Evolutionary conservation across 2,329 filamentous ascomycete species (phyloP).

Genomic region (Lasiodiplodia gonubiensis): DNA sequence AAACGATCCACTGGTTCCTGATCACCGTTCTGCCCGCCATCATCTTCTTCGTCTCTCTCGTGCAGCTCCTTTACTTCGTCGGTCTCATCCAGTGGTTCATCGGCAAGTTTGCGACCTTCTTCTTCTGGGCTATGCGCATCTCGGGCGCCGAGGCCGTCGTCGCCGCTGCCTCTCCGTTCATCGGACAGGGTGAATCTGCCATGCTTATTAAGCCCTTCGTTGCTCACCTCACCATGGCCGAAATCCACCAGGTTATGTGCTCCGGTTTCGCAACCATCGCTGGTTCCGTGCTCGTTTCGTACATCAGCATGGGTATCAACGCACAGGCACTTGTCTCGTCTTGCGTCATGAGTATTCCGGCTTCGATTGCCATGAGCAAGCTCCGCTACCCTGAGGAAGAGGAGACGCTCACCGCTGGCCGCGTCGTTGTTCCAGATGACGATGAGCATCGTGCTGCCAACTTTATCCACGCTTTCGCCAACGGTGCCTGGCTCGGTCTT

Average conservation of each 20-base stretch:
- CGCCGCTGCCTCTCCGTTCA: slow-evolving; percentile 89
- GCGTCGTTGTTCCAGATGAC: slow-evolving; percentile 80
- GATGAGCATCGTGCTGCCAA: slow-evolving; percentile 78
- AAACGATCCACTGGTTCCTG: slow-evolving; percentile 69
- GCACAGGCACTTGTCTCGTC: slow-evolving; percentile 85
- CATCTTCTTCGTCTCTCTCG: slow-evolving; percentile 94
- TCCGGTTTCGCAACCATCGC: slow-evolving; percentile 93
- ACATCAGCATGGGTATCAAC: slow-evolving; percentile 83
- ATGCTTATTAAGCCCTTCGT: slow-evolving; percentile 92
- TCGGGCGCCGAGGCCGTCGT: slow-evolving; percentile 94
- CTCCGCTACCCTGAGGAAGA: slow-evolving; percentile 88
- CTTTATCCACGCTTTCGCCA: slow-evolving; percentile 81
- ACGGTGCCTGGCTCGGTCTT: slow-evolving; percentile 82
- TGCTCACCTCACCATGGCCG: slow-evolving; percentile 80
- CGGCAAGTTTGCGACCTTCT: slow-evolving; percentile 83
- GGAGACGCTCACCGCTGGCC: slow-evolving; percentile 81
- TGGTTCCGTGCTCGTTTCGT: slow-evolving; percentile 83
- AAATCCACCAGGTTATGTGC: slow-evolving; percentile 91
- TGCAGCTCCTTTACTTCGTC: slow-evolving; percentile 82
- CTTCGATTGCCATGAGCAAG: slow-evolving; percentile 87
- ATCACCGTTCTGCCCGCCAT: slow-evolving; percentile 83
- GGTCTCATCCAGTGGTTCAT: slow-evolving; percentile 89
- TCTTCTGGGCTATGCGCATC: slow-evolving; percentile 87
- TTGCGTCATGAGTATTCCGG: slow-evolving; percentile 95
- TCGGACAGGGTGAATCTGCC: slow-evolving; percentile 90